A percentile compares a stretch with the other conserved stretches of the same genome.
phyloP scores from a whole-genome alignment of 2,329 filamentous ascomycete genomes.

The Ascochyta clinopodiicola region DNA sequence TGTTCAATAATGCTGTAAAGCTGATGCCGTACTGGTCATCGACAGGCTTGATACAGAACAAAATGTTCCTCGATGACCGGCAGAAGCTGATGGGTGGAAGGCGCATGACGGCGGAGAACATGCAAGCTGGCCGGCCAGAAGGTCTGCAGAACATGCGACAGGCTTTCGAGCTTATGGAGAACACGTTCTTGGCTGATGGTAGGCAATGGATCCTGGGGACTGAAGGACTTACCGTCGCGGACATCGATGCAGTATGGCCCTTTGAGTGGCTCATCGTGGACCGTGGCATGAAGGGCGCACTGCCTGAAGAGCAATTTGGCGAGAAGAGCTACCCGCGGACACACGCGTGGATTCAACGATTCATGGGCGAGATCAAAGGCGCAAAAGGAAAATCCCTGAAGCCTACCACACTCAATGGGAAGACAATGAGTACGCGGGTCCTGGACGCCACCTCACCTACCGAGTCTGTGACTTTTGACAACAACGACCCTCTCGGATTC shows the following conservation, averaged over 20 bases:
- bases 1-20: slow-evolving; percentile 62
- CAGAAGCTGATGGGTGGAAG: slow-evolving; percentile 52
- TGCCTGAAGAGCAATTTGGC: slow-evolving; percentile 63
- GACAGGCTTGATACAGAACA: slow-evolving; percentile 61
- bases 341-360: slow-evolving; percentile 70
- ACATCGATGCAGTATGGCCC: slow-evolving; percentile 73
- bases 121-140: slow-evolving; percentile 58
- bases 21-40: slow-evolving; percentile 65
- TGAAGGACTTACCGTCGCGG: slow-evolving; percentile 63
- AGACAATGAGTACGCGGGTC: slow-evolving; percentile 46
- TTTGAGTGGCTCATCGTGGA: slow-evolving; percentile 68
- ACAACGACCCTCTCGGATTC: slow-evolving; percentile 61
- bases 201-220: slow-evolving; percentile 68
- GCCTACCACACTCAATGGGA: slow-evolving; percentile 49
- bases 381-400: slow-evolving; percentile 50
- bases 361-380: slow-evolving; percentile 56
- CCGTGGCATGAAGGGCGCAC: slow-evolving; percentile 54
- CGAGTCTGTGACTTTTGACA: slow-evolving; percentile 54
- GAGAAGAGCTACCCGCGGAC: slow-evolving; percentile 63
- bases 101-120: slow-evolving; percentile 49
- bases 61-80: slow-evolving; percentile 66
- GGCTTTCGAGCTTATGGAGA: slow-evolving; percentile 66
- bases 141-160: slow-evolving; percentile 62
- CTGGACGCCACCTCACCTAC: slow-evolving; percentile 57
- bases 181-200: slow-evolving; percentile 68